Percentiles rank a stretch among this genome's conserved stretches.
Evolutionary conservation across 192 early-diverging fungal genomes (phyloP).

Genomic region (Dissophora ornata): DNA sequence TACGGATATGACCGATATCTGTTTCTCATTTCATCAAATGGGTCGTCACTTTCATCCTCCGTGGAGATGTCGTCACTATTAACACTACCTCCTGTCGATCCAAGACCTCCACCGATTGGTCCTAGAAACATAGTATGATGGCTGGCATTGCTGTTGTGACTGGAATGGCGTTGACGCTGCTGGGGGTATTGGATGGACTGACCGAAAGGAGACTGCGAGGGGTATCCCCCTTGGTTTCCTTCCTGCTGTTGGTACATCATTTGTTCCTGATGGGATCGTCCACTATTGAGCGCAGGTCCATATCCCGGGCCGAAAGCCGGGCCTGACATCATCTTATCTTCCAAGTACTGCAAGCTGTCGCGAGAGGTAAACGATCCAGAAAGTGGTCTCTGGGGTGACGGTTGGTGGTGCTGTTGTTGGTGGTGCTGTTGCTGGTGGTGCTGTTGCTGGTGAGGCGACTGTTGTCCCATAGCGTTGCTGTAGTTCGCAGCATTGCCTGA

Average conservation of each 20-base stretch:
- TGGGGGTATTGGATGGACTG: slow-evolving; percentile 34
- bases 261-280: slow-evolving; percentile 21
- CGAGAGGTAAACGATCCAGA: slow-evolving; percentile 32
- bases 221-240: slow-evolving; percentile 12
- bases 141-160: slow-evolving; percentile 45
- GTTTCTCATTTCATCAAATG: slow-evolving; percentile 40
- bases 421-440: slow-evolving; percentile 11
- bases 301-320: slow-evolving; percentile 42
- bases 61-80: slow-evolving; percentile 52
- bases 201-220: slow-evolving; percentile 5
- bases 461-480: slow-evolving; percentile 12
- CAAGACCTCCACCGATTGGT: slow-evolving; percentile 37
- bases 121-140: slow-evolving; percentile 55
- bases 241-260: slow-evolving; percentile 36
- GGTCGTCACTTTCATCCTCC: slow-evolving; percentile 50
- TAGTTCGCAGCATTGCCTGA: slow-evolving; percentile 20
- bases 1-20: slow-evolving; percentile 20
- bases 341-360: slow-evolving; percentile 28
- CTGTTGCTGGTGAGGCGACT: slow-evolving; percentile 18
- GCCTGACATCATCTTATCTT: slow-evolving; percentile 29
- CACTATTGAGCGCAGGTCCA: slow-evolving; percentile 44
- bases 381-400: slow-evolving; percentile 36
- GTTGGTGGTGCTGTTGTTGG: slow-evolving; percentile 35
- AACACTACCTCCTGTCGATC: slow-evolving; percentile 34
- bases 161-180: slow-evolving; percentile 47